Conservation (phyloP, 2,329 filamentous ascomycete genomes). For the Phialemoniopsis sp. region DNA sequence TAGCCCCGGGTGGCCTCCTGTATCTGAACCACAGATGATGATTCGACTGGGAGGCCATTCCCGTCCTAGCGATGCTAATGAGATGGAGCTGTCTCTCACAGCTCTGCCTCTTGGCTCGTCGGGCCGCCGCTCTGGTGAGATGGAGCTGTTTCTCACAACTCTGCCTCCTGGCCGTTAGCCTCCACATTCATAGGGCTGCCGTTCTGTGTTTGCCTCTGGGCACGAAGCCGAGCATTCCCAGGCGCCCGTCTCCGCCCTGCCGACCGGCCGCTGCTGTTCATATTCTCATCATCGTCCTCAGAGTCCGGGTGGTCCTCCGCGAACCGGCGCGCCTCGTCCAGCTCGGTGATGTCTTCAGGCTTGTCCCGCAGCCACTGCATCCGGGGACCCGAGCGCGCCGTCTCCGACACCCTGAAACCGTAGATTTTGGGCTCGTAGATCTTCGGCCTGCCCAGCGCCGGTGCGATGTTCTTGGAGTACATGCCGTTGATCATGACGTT, state of each 20-base stretch:
- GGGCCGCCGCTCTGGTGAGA: no score
- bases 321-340: conserved; percentile 71
- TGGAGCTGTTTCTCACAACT: no score
- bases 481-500: conserved; percentile 73
- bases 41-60: no score
- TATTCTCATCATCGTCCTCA: conserved; percentile 51
- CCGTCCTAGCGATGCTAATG: no score
- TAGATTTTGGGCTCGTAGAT: conserved; percentile 97
- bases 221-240: conserved; percentile 33
- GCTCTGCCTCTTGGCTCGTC: no score
- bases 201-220: conserved; percentile 38
- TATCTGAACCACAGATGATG: no score
- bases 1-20: no score
- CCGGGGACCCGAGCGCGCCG: conserved; percentile 81
- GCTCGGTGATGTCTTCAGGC: conserved; percentile 72
- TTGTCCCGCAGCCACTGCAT: conserved; percentile 96
- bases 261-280: conserved; percentile 36
- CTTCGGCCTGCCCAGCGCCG: conserved; percentile 74
- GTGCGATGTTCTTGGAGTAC: conserved; percentile 79
- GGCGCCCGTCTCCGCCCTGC: conserved; percentile 37
- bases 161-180: conserved; percentile 52
- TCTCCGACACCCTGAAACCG: conserved; percentile 89
- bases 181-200: conserved; percentile 55
- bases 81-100: no score
- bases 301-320: conserved; percentile 49